Evolutionary conservation across 2,329 filamentous ascomycete species (phyloP).

Genomic region (Cladosporium sp.): DNA sequence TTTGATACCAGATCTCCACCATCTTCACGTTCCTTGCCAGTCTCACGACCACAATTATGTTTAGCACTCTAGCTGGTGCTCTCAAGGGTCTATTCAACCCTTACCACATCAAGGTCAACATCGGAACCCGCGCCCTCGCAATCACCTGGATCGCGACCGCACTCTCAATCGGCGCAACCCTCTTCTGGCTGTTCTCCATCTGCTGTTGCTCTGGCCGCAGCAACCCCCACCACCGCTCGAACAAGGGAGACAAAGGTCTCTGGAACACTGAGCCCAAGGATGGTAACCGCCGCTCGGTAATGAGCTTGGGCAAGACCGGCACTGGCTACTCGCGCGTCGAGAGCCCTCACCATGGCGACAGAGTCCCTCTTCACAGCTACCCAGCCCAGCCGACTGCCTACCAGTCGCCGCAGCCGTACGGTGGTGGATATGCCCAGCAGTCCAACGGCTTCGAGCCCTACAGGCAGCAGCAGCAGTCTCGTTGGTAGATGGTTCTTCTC

Average conservation of each 20-base stretch:
- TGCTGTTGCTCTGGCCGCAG: constrained; percentile 83
- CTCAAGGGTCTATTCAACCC: constrained; percentile 66
- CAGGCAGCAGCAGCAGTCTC: constrained; percentile 30
- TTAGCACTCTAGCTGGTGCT: constrained; percentile 66
- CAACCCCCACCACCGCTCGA: constrained; percentile 47
- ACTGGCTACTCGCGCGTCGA: constrained; percentile 61
- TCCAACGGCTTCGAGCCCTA: constrained; percentile 45
- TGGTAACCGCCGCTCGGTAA: constrained; percentile 32
- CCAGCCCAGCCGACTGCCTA: constrained; percentile 17
- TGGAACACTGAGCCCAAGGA: constrained; percentile 32
- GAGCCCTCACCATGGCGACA: constrained; percentile 42
- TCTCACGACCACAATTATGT: constrained; percentile 72
- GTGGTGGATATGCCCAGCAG: constrained; percentile 26
- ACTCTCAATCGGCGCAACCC: constrained; percentile 69
- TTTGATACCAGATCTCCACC: constrained; percentile 45
- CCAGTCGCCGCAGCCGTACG: constrained; percentile 16
- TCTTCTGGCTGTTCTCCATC: constrained; percentile 90
- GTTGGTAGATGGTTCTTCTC: constrained; percentile 3
- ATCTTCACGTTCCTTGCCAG: constrained; percentile 66
- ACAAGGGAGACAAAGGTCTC: constrained; percentile 40
- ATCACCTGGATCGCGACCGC: constrained; percentile 77
- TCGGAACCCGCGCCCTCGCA: constrained; percentile 70
- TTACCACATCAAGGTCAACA: constrained; percentile 67
- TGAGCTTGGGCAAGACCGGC: constrained; percentile 60
- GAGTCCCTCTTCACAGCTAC: constrained; percentile 31